Base-by-base conservation (phyloP, 805 yeast genomes). In the Candida nitratophila region DNA sequence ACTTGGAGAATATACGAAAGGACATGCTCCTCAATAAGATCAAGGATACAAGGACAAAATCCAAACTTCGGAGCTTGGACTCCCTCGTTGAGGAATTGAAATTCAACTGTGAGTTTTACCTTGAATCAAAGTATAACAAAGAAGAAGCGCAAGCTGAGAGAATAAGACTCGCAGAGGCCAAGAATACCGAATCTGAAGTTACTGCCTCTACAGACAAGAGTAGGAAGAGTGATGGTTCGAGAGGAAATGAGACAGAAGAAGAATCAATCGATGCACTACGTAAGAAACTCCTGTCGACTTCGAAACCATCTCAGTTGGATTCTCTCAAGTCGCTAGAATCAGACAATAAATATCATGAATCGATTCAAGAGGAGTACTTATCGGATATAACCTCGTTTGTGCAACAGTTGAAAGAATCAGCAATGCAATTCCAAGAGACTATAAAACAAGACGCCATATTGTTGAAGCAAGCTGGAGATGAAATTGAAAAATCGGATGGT, bases 361-460 rank as follows among this genome's bases (percentile, higher is more conserved):
- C 56, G 2, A 46, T 63, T 35, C 68, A 64, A 43, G 52, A 60
- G 34, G 66, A 61, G 14, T 44, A 62, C 15, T 45, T 64, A 4
- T 60, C 57, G n/a, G 50, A 63, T 3, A 47, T 64, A 10, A 62
- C 66, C 2, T 49, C 55, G 1, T 57, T 63, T 58, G 65, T 63
- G 1, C 32, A 54, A 1, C 51, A 61, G 2, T 45, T 63, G 4
- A 61, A 55, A 31, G 51, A 52, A 15, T 63, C 64, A 41, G 67
- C 67, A 1, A 37, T 53, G 11, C 63, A 59, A 39, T 62, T 64
- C 40, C 66, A 63, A 37, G 59, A 60, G 34, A 38, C 59, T 51
- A 32, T 64, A 3, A 54, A 52, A 37, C 54, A 60, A 35, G 68
- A 64, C 49, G 66, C 66, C 1, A 49, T 39, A 5, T 53, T 64